Base-by-base conservation (phyloP, 306 rosid genomes). In the Cucurbita moschata region DNA sequence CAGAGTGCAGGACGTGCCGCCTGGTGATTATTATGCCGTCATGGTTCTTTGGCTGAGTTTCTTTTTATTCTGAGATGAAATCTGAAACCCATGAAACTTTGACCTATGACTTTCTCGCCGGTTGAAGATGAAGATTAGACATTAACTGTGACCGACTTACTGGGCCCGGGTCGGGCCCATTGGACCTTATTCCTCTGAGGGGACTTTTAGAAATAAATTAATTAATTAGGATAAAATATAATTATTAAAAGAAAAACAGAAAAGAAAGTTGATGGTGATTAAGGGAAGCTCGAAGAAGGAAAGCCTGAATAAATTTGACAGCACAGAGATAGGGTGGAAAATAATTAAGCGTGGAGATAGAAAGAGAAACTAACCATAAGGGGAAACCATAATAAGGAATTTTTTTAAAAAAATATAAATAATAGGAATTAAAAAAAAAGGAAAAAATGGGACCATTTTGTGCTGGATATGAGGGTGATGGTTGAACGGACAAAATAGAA, bases 1-100 rank as follows among this genome's bases (percentile, higher is more conserved):
- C 35, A 30, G 35, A 30, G 55, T 67, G 72, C 73, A 67, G 73
- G 42, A 67, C 18, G 73, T 67, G 73, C 56, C 56, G 73, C 40
- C 1, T 21, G 56, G 71, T 43, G 71, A 42, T 18, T 18, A 65
- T 61, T 42, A 42, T 18, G 15, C 42, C 37, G 52, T 64, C 37
- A 40, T 51, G 71, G 18, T 9, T n/a, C 35, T 4, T 21, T 15
- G 2, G 70, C 42, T 13, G 64, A 23, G 16, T 5, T 35, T 30
- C 9, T 5, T 59, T 58, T 18, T 5, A 5, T 30, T 30, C 35
- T 30, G 21, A 15, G 10, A 50, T 50, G 53, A 2, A 10, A 13
- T 6, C 35, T 30, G 35, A 30, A 30, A 30, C 35, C 35, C 35
- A 56, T 11, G 19, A 15, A 61, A 61, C 1, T 39, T 39, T 63